Evolutionary conservation across 768 basidiomycete genomes (phyloP).

Genomic region (Boletus sp.): DNA sequence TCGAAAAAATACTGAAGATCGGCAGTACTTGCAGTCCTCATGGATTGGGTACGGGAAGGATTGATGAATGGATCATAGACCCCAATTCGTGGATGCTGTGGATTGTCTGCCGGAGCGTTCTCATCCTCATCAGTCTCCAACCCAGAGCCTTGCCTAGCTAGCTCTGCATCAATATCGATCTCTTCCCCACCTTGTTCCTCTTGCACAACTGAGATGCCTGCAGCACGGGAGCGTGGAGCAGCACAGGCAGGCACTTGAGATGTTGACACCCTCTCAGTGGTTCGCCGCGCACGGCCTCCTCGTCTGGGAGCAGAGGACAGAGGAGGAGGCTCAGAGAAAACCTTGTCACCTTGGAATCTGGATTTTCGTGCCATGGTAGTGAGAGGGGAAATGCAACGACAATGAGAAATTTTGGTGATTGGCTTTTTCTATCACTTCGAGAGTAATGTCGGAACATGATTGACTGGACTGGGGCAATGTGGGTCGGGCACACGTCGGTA

Average conservation of each 20-base stretch:
- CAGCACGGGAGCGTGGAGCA: neutral
- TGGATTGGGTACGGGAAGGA: neutral
- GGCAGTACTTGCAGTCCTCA: neutral
- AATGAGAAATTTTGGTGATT: neutral
- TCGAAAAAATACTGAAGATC: neutral
- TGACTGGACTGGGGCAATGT: too few species aligned
- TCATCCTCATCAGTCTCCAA: neutral
- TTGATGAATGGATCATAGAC: neutral
- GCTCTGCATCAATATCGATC: neutral
- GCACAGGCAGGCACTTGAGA: too few species aligned
- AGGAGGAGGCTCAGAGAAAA: neutral
- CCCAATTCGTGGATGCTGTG: too few species aligned
- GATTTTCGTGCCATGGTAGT: neutral
- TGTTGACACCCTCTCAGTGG: neutral
- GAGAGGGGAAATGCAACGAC: neutral
- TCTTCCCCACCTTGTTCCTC: neutral
- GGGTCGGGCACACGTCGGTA: too few species aligned
- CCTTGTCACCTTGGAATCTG: too few species aligned
- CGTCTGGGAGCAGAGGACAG: neutral
- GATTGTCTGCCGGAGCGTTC: neutral
- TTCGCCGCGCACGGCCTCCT: neutral
- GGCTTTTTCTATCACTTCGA: neutral
- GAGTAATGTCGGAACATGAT: too few species aligned
- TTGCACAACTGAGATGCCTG: neutral
- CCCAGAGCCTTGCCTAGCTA: neutral